Evolutionary conservation across 495 filamentous ascomycete genomes (phyloP), one percentile per base, ranked within the genome.

Genomic region (Aspergillus cristatus): DNA sequence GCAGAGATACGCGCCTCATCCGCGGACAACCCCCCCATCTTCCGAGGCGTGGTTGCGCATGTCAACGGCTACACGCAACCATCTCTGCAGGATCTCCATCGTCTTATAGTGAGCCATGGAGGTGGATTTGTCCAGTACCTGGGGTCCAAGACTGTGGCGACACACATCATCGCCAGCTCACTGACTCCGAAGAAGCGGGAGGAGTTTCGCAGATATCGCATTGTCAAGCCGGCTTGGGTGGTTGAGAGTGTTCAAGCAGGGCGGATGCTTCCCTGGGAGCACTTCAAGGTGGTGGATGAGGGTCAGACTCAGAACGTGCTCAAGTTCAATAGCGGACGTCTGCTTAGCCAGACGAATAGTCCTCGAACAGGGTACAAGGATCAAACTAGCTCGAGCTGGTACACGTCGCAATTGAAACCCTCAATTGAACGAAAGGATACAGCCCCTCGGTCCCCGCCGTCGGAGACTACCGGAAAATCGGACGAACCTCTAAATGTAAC

Each of bases 161-260:
- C 91, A 2, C 93, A 97, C 57, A 93, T 98, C 49, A 87, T 98
- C 50, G 87, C 90, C 4, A 86, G 83, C 32, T 79, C 77, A 37
- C 70, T 98, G 24, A 90, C 91, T 2, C 85, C 84, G 0, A 97
- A 94, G 68, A 98, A 98, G 53, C 72, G 75, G 18, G 76, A 84
- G 22, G 91, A 96, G 43, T 94, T 93, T 45, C 67, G 63, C 14
- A 76, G 74, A 39, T 97, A 95, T 51, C 78, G 86, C 18, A 85
- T 98, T 16, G 91, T 95, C 45, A 94, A 89, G 58, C 91, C 91
- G n/a, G 82, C 88, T 35, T 98, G 91, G 91, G 72, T 97, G 2
- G 79, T 85, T 7, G 91, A 97, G 42, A 93, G 87, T 52, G 74
- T 97, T 38, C 68, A 76, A 33, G 83, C 80, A 4, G 86, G 87